Evolutionary conservation across 2,329 filamentous ascomycete species (phyloP).

Genomic region (Xylariaceae sp.): DNA sequence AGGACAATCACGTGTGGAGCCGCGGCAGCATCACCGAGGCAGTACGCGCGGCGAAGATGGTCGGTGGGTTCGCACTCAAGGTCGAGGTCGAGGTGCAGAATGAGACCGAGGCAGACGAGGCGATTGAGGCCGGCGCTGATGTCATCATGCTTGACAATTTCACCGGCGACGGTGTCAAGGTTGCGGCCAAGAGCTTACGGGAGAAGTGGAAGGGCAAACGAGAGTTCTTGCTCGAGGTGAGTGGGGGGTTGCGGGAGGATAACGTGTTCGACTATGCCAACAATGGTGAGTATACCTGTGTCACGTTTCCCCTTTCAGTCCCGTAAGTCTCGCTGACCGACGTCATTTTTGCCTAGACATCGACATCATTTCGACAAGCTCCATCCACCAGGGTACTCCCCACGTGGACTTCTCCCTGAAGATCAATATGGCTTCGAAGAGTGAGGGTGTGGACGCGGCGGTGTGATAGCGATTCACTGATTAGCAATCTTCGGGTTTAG

Average conservation of each 20-base stretch:
- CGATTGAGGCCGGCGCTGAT: constrained; percentile 85
- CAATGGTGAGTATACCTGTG: constrained; percentile 50
- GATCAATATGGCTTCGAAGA: constrained; percentile 49
- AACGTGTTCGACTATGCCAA: constrained; percentile 83
- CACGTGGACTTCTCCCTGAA: constrained; percentile 97
- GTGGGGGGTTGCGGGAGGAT: constrained; percentile 78
- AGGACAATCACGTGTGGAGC: constrained; percentile 98
- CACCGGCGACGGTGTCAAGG: constrained; percentile 69
- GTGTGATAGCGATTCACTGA: constrained; percentile 8
- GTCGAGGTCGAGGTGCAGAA: constrained; percentile 93
- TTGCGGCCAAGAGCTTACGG: constrained; percentile 72
- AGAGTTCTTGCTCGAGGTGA: constrained; percentile 83
- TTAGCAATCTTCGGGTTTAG: too few species aligned
- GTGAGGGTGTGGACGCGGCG: constrained; percentile 1
- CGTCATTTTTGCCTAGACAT: constrained; percentile 56
- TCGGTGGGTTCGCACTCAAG: constrained; percentile 87
- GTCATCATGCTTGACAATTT: constrained; percentile 99
- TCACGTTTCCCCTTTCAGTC: constrained; percentile 9
- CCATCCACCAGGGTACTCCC: constrained; percentile 90
- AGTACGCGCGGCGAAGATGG: constrained; percentile 76
- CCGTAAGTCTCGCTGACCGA: neutral
- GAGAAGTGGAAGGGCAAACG: constrained; percentile 71
- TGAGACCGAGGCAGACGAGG: constrained; percentile 84
- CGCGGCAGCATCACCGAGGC: constrained; percentile 82
- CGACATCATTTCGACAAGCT: constrained; percentile 93